Base-by-base conservation (phyloP, 805 yeast genomes). In the Candida sonorensis region DNA sequence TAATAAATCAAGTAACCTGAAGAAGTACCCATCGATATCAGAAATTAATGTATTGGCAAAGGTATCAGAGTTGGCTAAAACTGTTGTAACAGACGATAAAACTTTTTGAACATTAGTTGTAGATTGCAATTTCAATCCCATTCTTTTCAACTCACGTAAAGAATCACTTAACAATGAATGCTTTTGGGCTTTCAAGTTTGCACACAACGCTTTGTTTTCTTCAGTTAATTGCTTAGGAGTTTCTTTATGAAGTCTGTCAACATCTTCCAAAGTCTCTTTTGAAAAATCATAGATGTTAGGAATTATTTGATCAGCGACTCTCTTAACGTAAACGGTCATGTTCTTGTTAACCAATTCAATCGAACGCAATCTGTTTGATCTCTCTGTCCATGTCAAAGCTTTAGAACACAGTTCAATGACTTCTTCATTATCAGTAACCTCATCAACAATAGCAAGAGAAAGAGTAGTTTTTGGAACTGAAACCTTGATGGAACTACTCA, bases 161-260 rank as follows among this genome's bases (percentile, higher is more conserved):
- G 87, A 72, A 36, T 79, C 85, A 57, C 92, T 81, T 33, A 94
- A 61, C 6, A 87, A 57, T 42, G 80, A 81, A 38, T 78, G 67
- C 58, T 92, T 92, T 48, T 85, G 90, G n/a, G 79, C 69, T 48
- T 81, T 83, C 56, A 92, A 64, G 6, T 85, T 68, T 2, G 87
- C 78, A 23, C 81, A 57, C 1, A 63, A 50, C 51, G 81, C 81
- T 59, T 87, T 86, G 42, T 75, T 77, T 23, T 82, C 94, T 33
- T 88, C 85, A 4, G 72, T 79, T 42, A 68, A 63, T 3, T 62
- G 69, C 2, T 61, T 58, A 2, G 98, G 98, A 0, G 98, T 92
- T 43, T 83, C 94, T 18, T 72, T 65, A 33, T 75, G 68, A 25
- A 94, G 64, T 10, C 71, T 55, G 8, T 75, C 77, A 53, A 85